Evolutionary conservation across 2,329 filamentous ascomycete genomes (phyloP).

Genomic region (Tetracladium maxilliforme): DNA sequence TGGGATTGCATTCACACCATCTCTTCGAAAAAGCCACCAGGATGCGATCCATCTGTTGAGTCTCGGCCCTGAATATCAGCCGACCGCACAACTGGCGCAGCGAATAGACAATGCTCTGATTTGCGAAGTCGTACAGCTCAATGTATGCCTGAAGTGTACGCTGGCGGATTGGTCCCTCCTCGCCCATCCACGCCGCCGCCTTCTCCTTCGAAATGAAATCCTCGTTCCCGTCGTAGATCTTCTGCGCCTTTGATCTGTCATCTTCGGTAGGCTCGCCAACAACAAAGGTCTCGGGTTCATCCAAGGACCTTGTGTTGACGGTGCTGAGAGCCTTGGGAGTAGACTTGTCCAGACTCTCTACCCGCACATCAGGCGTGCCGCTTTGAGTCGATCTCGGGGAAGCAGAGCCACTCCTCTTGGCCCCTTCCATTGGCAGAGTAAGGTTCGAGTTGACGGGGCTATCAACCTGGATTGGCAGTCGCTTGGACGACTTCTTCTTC

Average conservation of each 20-base stretch:
- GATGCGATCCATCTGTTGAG: slow-evolving; percentile 92
- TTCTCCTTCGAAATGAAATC: slow-evolving; percentile 65
- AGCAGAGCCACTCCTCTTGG: too few species aligned
- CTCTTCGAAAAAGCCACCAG: slow-evolving; percentile 75
- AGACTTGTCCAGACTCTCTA: too few species aligned
- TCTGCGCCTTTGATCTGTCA: slow-evolving; percentile 63
- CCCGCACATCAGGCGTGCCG: too few species aligned
- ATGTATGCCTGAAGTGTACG: slow-evolving; percentile 65
- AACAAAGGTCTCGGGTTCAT: slow-evolving; percentile 39
- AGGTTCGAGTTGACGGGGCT: too few species aligned
- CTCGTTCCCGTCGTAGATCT: slow-evolving; percentile 75
- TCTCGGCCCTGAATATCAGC: slow-evolving; percentile 76
- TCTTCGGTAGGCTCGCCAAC: slow-evolving; percentile 46
- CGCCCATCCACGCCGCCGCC: slow-evolving; percentile 80
- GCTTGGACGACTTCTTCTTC: too few species aligned
- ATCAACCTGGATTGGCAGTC: too few species aligned
- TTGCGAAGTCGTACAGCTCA: slow-evolving; percentile 77
- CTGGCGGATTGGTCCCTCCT: slow-evolving; percentile 45
- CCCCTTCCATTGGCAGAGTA: too few species aligned
- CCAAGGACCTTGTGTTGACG: slow-evolving; percentile 25
- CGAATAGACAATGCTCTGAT: slow-evolving; percentile 64
- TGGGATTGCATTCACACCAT: slow-evolving; percentile 89
- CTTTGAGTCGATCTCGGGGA: too few species aligned
- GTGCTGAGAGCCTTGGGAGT: slow-evolving; percentile 16
- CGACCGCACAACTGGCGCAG: slow-evolving; percentile 71